phyloP scores from a whole-genome alignment of 192 early-diverging fungal species.

The Backusella circina region DNA sequence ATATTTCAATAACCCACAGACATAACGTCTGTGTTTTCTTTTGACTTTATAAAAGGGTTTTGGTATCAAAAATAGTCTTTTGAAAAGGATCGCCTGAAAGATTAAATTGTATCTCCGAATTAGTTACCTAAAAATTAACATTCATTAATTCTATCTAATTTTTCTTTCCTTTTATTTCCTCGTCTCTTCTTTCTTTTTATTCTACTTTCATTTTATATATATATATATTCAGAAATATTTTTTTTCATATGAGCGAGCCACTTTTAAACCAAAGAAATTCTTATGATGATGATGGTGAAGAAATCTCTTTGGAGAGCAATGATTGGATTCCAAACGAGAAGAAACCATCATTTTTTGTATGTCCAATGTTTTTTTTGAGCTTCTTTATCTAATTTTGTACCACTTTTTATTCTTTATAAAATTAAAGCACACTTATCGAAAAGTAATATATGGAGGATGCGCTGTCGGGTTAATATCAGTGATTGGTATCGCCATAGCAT shows the following conservation, averaged over 20 bases:
- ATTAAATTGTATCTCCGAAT: neutral
- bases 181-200: neutral
- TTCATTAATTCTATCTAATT: neutral
- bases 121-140: neutral
- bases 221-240: neutral
- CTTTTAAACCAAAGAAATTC: neutral
- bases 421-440: neutral
- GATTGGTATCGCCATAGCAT: neutral
- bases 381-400: neutral
- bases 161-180: neutral
- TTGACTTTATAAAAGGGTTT: neutral
- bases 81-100: neutral
- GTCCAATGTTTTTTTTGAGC: neutral
- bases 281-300: neutral
- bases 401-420: neutral
- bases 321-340: constrained; percentile 1
- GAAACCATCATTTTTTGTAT: neutral
- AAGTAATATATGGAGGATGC: neutral
- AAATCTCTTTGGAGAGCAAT: neutral
- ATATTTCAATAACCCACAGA: neutral
- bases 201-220: neutral
- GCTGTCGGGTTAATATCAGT: neutral
- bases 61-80: neutral
- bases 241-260: neutral
- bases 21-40: neutral